Evolutionary conservation across 73 alveolate genomes (phyloP).

Genomic region (Paraurostyla sp.): DNA sequence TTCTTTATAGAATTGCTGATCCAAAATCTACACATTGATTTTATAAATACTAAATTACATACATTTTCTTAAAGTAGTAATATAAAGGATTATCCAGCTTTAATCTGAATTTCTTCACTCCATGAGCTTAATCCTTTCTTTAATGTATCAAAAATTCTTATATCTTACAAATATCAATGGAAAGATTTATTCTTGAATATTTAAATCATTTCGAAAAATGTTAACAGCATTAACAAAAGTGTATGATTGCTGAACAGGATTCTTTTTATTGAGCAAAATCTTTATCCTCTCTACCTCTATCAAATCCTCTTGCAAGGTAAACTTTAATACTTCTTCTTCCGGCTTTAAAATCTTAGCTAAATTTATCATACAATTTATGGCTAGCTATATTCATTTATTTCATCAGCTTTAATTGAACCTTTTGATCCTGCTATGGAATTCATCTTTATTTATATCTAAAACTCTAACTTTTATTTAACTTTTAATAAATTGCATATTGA

Average conservation of each 20-base stretch:
- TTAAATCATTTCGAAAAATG: background rate
- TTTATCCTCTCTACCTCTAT: background rate
- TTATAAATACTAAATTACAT: background rate
- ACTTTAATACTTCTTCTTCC: slow-evolving; percentile 37
- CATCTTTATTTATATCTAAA: background rate
- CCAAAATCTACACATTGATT: background rate
- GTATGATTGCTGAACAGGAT: background rate
- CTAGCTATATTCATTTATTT: slow-evolving; percentile 22
- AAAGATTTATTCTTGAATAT: background rate
- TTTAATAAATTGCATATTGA: too few relatives aligned
- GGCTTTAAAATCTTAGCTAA: background rate
- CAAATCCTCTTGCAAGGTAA: slow-evolving; percentile 3
- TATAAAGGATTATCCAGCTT: slow-evolving; percentile 10
- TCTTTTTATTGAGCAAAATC: background rate
- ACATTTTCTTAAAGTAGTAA: background rate
- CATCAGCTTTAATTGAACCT: slow-evolving; percentile 7
- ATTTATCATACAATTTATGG: slow-evolving; percentile 18
- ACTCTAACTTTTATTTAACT: too few relatives aligned
- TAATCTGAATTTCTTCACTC: slow-evolving; percentile 12
- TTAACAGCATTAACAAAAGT: slow-evolving; percentile 16
- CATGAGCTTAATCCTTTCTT: slow-evolving; percentile 4
- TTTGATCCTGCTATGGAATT: background rate
- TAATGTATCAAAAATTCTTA: background rate
- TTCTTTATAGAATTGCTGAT: background rate
- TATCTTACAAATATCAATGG: slow-evolving; percentile 18